A percentile compares a stretch with the other conserved stretches of the same genome.
phyloP scores from a whole-genome alignment of 2,329 filamentous ascomycete genomes.

The Phialemonium atrogriseum region DNA sequence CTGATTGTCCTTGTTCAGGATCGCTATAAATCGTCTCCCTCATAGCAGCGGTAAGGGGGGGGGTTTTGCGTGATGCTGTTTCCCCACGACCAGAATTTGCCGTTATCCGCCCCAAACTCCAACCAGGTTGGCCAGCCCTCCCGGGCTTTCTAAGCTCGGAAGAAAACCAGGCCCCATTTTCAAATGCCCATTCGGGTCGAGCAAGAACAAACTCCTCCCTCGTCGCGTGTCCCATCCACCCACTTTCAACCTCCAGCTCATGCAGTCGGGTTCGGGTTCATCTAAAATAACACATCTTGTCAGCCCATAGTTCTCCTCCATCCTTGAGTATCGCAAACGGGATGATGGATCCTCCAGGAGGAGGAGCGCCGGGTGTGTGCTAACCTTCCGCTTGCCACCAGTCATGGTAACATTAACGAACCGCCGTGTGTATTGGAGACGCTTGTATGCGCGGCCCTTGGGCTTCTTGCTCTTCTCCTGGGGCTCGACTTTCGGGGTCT shows the following conservation, averaged over 20 bases:
- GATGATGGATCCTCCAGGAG: no score
- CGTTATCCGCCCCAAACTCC: no score
- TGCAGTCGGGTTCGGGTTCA: constrained; percentile 17
- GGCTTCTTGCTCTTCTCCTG: constrained; percentile 96
- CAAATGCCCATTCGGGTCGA: neutral
- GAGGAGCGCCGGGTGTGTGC: no score
- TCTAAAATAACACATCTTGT: constrained; percentile 8
- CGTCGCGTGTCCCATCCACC: no score
- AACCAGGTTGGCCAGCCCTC: no score
- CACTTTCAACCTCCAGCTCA: constrained; percentile 10
- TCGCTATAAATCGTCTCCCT: no score
- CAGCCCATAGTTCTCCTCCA: neutral
- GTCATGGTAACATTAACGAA: constrained; percentile 97
- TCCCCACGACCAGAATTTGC: no score
- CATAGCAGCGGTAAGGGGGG: no score
- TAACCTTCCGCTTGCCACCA: constrained; percentile 96
- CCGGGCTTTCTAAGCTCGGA: no score
- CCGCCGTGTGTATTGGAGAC: constrained; percentile 89
- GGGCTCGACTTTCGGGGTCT: constrained; percentile 83
- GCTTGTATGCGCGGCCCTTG: constrained; percentile 97
- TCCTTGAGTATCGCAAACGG: neutral
- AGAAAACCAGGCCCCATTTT: no score
- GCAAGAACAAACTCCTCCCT: neutral
- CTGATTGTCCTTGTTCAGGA: no score
- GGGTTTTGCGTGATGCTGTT: no score